Evolutionary conservation across 208 protist species (phyloP).

Genomic region (Blastocrithidia nonstop): DNA sequence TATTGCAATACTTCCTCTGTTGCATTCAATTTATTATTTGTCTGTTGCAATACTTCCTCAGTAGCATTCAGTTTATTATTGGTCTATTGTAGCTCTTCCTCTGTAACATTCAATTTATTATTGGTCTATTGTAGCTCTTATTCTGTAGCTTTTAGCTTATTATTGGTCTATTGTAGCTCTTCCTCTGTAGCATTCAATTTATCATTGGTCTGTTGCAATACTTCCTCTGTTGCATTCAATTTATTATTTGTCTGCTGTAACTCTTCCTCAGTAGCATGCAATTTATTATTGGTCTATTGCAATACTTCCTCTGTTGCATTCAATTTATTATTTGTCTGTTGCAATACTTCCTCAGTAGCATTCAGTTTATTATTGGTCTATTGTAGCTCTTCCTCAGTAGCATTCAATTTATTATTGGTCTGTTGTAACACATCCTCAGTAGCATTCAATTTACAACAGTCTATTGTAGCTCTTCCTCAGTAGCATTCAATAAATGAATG

Average conservation of each 20-base stretch:
- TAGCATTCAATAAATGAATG: slow-evolving; percentile 7
- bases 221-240: slow-evolving; percentile 3
- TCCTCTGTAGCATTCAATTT: slow-evolving; percentile 1
- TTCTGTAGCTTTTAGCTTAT: neutral
- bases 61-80: too few species aligned
- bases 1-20: too few species aligned
- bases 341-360: slow-evolving; percentile 10
- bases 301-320: slow-evolving; percentile 6
- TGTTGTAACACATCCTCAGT: slow-evolving; percentile 13
- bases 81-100: neutral
- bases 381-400: slow-evolving; percentile 9
- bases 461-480: slow-evolving; percentile 7
- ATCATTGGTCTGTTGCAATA: neutral
- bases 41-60: too few species aligned
- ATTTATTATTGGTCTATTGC: slow-evolving; percentile 3
- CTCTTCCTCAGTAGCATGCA: slow-evolving; percentile 8
- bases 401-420: slow-evolving; percentile 11
- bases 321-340: slow-evolving; percentile 8
- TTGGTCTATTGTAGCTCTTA: neutral
- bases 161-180: slow-evolving; percentile 2
- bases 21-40: too few species aligned
- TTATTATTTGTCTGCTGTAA: slow-evolving; percentile 5
- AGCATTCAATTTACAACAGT: slow-evolving; percentile 5
- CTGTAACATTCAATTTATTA: neutral
- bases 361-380: slow-evolving; percentile 11